Percentiles rank a stretch among this genome's conserved stretches.
phyloP scores from a whole-genome alignment of 345 rosid species.

The Arabidopsis suecica region DNA sequence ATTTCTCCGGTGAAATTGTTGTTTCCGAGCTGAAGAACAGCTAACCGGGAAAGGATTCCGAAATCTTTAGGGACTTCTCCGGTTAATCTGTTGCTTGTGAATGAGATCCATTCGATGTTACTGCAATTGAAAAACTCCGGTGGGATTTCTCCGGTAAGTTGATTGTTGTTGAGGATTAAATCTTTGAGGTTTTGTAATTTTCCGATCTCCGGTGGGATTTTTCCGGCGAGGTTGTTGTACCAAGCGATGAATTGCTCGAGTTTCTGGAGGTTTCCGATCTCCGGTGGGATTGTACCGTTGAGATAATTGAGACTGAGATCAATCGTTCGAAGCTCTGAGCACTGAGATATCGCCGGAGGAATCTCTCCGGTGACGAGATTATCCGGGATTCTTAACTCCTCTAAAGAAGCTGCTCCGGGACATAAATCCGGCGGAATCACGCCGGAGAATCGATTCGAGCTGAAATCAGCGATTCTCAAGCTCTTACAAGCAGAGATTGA shows the following conservation, averaged over 20 bases:
- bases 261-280: conserved; percentile 73
- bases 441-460: conserved; percentile 81
- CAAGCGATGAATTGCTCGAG: conserved; percentile 94
- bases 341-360: conserved; percentile 76
- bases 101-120: conserved; percentile 92
- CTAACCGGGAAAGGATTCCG: conserved; percentile 70
- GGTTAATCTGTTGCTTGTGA: conserved; percentile 76
- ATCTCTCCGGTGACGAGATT: conserved; percentile 75
- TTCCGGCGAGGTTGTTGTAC: conserved; percentile 82
- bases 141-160: conserved; percentile 80
- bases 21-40: conserved; percentile 92
- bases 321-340: conserved; percentile 70
- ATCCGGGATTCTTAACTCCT: conserved; percentile 84
- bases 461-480: conserved; percentile 66
- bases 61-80: conserved; percentile 74
- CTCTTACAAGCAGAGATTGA: conserved; percentile 74
- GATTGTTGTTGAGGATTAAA: conserved; percentile 85
- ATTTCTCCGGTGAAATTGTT: conserved; percentile 87
- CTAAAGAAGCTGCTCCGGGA: conserved; percentile 77
- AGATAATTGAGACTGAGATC: conserved; percentile 90
- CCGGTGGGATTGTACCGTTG: conserved; percentile 81
- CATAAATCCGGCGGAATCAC: conserved; percentile 79
- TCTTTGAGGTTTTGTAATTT: conserved; percentile 73
- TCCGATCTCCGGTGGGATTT: conserved; percentile 79
- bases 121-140: conserved; percentile 76